Conservation (phyloP, 139 green algal genomes). For the Haematococcus sp. region DNA sequence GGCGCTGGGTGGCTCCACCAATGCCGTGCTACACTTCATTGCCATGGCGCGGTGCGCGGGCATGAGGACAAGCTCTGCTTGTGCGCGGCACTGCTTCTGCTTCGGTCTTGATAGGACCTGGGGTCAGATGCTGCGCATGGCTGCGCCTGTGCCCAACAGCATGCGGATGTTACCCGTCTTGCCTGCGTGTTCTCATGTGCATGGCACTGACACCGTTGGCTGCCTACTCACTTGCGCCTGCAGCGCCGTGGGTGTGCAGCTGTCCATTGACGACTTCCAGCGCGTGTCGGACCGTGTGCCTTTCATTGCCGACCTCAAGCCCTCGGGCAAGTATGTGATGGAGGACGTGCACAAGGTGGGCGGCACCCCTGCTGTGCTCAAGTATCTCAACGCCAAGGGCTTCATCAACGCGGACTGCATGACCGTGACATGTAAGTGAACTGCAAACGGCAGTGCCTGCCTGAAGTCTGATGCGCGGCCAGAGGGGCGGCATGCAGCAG, state of each 20-base stretch:
- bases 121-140: no score
- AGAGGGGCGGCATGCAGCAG: background rate
- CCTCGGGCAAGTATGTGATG: slow-evolving; percentile 96
- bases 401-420: slow-evolving; percentile 88
- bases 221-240: background rate
- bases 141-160: no score
- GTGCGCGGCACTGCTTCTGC: no score
- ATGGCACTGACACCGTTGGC: no score
- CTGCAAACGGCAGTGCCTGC: no score
- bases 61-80: background rate
- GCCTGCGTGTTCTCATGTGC: no score
- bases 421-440: slow-evolving; percentile 76
- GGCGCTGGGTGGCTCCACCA: slow-evolving; percentile 93
- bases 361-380: slow-evolving; percentile 93
- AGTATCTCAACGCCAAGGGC: slow-evolving; percentile 90
- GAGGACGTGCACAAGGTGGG: slow-evolving; percentile 97
- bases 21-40: slow-evolving; percentile 90
- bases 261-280: slow-evolving; percentile 97
- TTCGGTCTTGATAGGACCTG: no score
- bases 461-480: no score
- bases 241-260: slow-evolving; percentile 67
- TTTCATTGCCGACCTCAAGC: slow-evolving; percentile 97
- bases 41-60: slow-evolving; percentile 68
- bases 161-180: no score
- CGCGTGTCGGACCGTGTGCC: slow-evolving; percentile 80